phyloP scores from a whole-genome alignment of 495 filamentous ascomycete species.

The Glonium stellatum region DNA sequence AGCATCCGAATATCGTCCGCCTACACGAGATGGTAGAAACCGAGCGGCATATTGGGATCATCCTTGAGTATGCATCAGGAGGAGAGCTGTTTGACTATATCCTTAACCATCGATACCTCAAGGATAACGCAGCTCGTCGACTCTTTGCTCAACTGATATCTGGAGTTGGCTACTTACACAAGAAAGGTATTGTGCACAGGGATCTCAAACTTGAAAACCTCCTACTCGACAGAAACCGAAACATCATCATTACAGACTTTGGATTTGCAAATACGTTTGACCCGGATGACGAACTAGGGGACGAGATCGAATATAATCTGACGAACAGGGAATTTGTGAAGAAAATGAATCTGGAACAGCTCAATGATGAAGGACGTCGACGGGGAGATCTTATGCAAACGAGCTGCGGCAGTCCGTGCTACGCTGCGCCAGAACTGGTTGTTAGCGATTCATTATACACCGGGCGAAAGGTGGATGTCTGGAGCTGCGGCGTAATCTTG shows the following conservation, averaged over 20 bases:
- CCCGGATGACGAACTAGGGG: conserved; percentile 74
- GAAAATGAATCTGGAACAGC: conserved; percentile 61
- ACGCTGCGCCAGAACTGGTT: conserved; percentile 93
- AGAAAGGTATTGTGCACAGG: conserved; percentile 97
- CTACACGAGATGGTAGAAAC: conserved; percentile 99
- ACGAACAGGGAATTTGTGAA: conserved; percentile 80
- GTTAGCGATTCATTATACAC: conserved; percentile 98
- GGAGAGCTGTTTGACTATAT: conserved; percentile 99
- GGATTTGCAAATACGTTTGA: conserved; percentile 98
- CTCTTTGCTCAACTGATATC: conserved; percentile 95
- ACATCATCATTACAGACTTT: conserved; percentile 99
- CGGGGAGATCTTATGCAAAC: conserved; percentile 75
- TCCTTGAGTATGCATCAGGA: conserved; percentile 95
- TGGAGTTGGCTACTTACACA: conserved; percentile 95
- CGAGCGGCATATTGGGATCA: conserved; percentile 91
- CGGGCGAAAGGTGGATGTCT: conserved; percentile 95
- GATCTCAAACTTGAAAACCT: conserved; percentile 97
- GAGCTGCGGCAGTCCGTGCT: conserved; percentile 82
- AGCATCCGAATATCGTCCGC: conserved; percentile 93
- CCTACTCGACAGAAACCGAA: conserved; percentile 88
- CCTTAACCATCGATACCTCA: conserved; percentile 88
- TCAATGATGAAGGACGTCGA: conserved; percentile 49
- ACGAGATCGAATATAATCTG: conserved; percentile 84
- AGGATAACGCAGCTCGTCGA: conserved; percentile 81
- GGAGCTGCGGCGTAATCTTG: conserved; percentile 98